Percentiles rank a stretch among this genome's conserved stretches.
Conservation (phyloP, 352 stramenopile species). For the Pythium brassicae region DNA sequence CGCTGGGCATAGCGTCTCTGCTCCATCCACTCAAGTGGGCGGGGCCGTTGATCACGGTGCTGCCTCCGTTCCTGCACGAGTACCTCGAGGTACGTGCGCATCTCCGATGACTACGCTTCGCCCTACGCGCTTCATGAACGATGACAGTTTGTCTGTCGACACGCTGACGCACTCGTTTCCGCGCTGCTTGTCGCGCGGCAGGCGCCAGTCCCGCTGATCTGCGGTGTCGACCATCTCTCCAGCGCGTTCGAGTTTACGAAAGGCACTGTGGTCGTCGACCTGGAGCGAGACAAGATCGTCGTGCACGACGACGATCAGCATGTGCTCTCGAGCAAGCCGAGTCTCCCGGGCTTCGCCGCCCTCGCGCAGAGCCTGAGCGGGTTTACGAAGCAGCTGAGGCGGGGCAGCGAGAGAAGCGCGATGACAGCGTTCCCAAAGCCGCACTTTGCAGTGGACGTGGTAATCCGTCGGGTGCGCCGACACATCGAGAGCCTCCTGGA, state of each 20-base stretch:
- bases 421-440: neutral
- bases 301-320: constrained; percentile 32
- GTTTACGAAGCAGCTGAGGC: constrained; percentile 25
- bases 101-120: neutral
- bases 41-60: constrained; percentile 43
- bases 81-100: constrained; percentile 41
- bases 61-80: constrained; percentile 44
- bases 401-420: neutral
- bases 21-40: constrained; percentile 45
- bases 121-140: no score
- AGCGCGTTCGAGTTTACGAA: constrained; percentile 28
- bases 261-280: constrained; percentile 32
- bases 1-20: constrained; percentile 34
- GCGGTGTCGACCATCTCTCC: constrained; percentile 38
- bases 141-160: no score
- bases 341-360: constrained; percentile 24
- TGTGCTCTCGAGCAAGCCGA: constrained; percentile 3
- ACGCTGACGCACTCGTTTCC: neutral
- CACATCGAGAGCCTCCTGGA: constrained; percentile 38
- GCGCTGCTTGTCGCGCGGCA: constrained; percentile 3
- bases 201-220: constrained; percentile 51
- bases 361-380: constrained; percentile 31
- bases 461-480: constrained; percentile 38
- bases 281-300: constrained; percentile 24
- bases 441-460: constrained; percentile 33